These are phyloP conservation scores for Blepharisma japonicum DNA, from an alignment of 73 alveolate species.

Conservation along the genomic window DNA sequence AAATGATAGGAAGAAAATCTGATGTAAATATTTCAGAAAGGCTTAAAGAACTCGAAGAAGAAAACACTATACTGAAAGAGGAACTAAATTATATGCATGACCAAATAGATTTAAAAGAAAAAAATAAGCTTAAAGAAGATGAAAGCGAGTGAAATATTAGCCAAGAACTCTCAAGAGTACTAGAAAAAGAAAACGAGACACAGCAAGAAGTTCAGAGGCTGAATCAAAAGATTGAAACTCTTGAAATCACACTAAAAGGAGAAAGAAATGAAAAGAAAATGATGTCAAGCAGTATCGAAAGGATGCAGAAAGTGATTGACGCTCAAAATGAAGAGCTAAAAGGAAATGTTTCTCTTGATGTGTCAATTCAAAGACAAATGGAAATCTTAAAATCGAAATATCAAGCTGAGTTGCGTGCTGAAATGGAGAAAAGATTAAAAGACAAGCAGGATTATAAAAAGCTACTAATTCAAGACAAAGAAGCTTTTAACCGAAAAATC, in stretches of 20 bases:
- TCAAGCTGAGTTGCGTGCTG: slow-evolving; percentile 15
- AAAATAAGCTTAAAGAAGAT: not conserved
- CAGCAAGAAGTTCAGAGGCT: not conserved
- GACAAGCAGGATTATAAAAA: slow-evolving; percentile 18
- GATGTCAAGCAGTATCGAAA: not conserved
- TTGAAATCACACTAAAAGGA: not conserved
- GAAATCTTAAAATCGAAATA: slow-evolving; percentile 5
- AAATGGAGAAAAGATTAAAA: slow-evolving; percentile 6
- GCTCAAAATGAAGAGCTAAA: not conserved
- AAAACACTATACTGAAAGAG: not conserved
- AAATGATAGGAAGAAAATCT: not conserved
- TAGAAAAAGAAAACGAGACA: not conserved
- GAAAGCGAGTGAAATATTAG: not conserved
- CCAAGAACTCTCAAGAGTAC: not conserved
- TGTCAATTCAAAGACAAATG: not conserved
- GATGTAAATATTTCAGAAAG: not conserved
- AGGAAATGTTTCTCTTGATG: too few relatives aligned
- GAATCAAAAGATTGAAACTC: not conserved
- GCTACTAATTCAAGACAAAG: slow-evolving; percentile 10
- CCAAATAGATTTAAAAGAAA: not conserved
- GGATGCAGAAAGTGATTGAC: not conserved
- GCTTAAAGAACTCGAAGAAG: not conserved
- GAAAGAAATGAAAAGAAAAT: slow-evolving; percentile 14
- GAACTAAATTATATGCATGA: too few relatives aligned
- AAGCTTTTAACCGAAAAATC: not conserved